Conservation (phyloP, 495 filamentous ascomycete species). For the Penicillium mononematosum region DNA sequence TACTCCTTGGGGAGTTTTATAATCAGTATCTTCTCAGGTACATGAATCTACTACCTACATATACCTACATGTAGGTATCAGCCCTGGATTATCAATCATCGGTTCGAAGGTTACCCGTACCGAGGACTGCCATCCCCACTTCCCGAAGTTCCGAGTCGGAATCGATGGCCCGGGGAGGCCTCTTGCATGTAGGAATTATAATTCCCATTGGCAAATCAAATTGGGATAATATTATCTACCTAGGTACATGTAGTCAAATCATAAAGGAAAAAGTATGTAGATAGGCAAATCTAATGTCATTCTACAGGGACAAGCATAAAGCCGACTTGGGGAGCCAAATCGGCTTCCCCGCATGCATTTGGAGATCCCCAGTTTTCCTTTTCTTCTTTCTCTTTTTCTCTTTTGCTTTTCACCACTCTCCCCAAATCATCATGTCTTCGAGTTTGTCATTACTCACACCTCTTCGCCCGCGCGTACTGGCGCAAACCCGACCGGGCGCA, state of each 20-base stretch:
- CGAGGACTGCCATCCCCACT: no score
- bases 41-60: no score
- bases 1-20: background rate
- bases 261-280: no score
- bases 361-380: conserved; percentile 1
- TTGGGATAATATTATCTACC: no score
- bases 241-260: no score
- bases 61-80: no score
- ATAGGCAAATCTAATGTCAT: background rate
- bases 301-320: background rate
- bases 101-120: no score
- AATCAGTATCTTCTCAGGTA: background rate
- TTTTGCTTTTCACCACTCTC: background rate
- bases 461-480: background rate
- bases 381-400: background rate
- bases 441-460: background rate
- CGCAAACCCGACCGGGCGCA: conserved; percentile 2
- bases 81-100: no score
- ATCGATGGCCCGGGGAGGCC: no score
- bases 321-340: conserved; percentile 12
- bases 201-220: no score
- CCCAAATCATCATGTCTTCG: background rate
- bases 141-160: no score
- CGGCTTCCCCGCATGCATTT: conserved; percentile 16
- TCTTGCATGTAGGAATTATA: no score